Evolutionary conservation across 371 early-diverging fungal genomes (phyloP), one percentile per base, ranked within the genome.

Genomic region (Entomophthora muscae): DNA sequence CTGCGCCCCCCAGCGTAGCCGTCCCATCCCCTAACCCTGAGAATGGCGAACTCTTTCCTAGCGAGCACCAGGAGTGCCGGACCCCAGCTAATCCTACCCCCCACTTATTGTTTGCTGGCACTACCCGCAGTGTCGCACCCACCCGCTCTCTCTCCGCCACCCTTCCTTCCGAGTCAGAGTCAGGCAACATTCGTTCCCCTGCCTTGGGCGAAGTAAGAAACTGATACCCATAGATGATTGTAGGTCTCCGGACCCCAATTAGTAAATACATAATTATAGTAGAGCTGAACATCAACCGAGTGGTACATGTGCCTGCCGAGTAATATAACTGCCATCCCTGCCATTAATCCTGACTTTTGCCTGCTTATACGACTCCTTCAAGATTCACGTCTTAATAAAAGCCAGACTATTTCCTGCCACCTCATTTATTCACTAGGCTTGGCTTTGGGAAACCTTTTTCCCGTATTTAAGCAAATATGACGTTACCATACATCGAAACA

Each of bases 21-120:
- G 17, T 26, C 24, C 26, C 56, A 55, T 24, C 13, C 22, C 24
- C 22, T 27, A 26, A 26, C 28, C 22, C 22, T 26, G 28, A 55
- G 12, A 55, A 55, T 26, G 56, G 12, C 12, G 26, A 26, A 55
- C 10, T 5, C 42, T 42, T 42, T 17, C 12, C 56, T 13, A 24
- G 13, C 28, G 56, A 55, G n/a, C 56, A 55, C 56, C 56, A 55
- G n/a, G 56, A 55, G 22, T 55, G 56, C 28, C 17, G 56, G 22
- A 55, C 56, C 22, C 56, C 56, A 55, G 56, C 56, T 24, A 55
- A 55, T 26, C 56, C 56, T 26, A 55, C 56, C 24, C 56, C 56
- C 12, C 22, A 55, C 28, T 26, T 55, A 26, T 26, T 55, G 12
- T 55, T 55, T 55, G 22, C 56, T 24, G 56, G 28, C 13, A 17